Conservation (phyloP, 2,329 filamentous ascomycete species). For the Colletotrichum melonis region DNA sequence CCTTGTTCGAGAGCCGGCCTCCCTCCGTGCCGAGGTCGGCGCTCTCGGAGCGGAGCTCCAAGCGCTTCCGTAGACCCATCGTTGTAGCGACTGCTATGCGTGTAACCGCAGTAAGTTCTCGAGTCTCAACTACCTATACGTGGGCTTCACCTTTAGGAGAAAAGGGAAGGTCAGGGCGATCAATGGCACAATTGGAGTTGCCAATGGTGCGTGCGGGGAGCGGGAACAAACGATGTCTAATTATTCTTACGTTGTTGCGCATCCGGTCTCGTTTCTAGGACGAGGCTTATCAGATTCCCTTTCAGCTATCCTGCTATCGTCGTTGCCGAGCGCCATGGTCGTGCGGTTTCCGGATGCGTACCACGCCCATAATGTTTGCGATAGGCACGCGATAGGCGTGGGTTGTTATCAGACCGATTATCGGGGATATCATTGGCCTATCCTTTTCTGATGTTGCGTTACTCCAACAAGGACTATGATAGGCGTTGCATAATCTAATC, state of each 20-base stretch:
- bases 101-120: no score
- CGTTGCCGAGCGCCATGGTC: background rate
- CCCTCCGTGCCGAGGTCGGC: constrained; percentile 28
- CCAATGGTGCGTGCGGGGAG: background rate
- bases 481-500: constrained; percentile 3
- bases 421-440: background rate
- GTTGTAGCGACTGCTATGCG: background rate
- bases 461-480: background rate
- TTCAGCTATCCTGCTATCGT: background rate
- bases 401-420: constrained; percentile 17
- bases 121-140: background rate
- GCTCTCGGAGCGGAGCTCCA: constrained; percentile 26
- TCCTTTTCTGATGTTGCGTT: background rate
- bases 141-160: background rate
- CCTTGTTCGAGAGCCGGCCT: constrained; percentile 33
- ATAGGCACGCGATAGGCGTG: constrained; percentile 1
- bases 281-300: constrained; percentile 7
- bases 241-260: background rate
- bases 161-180: background rate
- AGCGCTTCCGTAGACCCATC: constrained; percentile 21
- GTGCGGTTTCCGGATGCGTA: background rate
- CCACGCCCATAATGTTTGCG: background rate
- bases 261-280: background rate
- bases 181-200: background rate
- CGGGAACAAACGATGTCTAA: background rate